Base-by-base conservation (phyloP, 1,139 yeast species). In the Insectozyma bohioensis region DNA sequence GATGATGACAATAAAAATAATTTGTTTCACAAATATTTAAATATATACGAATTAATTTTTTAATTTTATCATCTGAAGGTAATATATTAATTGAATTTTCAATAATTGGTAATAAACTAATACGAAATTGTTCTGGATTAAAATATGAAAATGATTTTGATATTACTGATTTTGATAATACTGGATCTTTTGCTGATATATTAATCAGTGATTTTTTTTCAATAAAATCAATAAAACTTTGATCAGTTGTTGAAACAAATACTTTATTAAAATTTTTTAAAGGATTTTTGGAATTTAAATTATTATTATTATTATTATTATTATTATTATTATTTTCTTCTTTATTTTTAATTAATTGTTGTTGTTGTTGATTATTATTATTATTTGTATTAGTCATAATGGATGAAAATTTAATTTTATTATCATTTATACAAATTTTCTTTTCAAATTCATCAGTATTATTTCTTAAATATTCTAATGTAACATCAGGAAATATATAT, bases 1-100 rank as follows among this genome's bases (percentile, higher is more conserved):
- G 26, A 20, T 48, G 52, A 31, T 41, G 44, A 11, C 39, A 38
- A 24, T 47, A 48, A 28, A 47, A 48, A 34, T 44, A 48, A 25
- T 48, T 48, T 4, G 52, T 47, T 29, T 46, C 50, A 35, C 51
- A 48, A 11, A 46, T 41, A 15, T 41, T 39, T 14, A 48, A 36
- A 25, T 33, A 47, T 2, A 47, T 43, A 10, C 29, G 29, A 4
- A 44, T 31, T 12, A 47, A 29, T 18, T 40, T 42, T 17, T 37
- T 24, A 19, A 45, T 35, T 24, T 36, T 31, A 4, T 37, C 40
- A 16, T 40, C 39, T 3, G 42, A 20, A 3, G 52, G 52, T 14
- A 45, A 26, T n/a, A 34, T 26, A 3, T 35, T 37, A 9, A 43
- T 21, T 7, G 46, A 39, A 14, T 44, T 37, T 16, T 14, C 28